phyloP scores from a whole-genome alignment of 306 rosid species.

The Hylodesmum podocarpum region DNA sequence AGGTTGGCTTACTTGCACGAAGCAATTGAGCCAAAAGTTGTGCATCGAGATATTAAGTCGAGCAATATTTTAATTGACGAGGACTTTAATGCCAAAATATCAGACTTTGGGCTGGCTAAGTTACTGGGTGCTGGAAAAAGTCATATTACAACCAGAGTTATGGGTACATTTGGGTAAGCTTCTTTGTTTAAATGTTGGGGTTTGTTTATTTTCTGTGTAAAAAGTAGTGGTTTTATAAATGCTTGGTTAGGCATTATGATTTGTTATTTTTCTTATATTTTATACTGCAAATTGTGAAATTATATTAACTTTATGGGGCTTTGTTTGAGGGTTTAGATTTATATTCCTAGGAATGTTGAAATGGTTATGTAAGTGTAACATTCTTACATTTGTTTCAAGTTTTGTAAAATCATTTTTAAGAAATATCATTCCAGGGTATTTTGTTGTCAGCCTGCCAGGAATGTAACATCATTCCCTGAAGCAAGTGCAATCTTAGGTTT shows the following conservation, averaged over 20 bases:
- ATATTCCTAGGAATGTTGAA: not conserved
- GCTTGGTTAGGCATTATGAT: not conserved
- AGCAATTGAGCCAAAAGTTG: slow-evolving; percentile 39
- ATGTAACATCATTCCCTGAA: not conserved
- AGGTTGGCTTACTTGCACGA: slow-evolving; percentile 78
- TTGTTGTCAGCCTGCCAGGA: not conserved
- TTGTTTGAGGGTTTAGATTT: not conserved
- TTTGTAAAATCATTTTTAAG: not conserved
- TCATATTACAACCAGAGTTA: slow-evolving; percentile 83
- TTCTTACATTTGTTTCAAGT: not conserved
- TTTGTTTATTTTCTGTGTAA: not conserved
- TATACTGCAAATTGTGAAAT: not conserved
- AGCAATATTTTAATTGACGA: slow-evolving; percentile 40
- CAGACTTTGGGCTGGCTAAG: slow-evolving; percentile 37
- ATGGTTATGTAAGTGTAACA: not conserved
- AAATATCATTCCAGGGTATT: not conserved
- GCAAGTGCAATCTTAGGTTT: not conserved
- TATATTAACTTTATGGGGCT: not conserved
- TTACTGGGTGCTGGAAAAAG: slow-evolving; percentile 60
- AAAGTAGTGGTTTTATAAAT: not conserved
- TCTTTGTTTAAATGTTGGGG: not conserved
- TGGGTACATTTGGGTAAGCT: slow-evolving; percentile 94
- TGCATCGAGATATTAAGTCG: slow-evolving; percentile 38
- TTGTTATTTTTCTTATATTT: not conserved
- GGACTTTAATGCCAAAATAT: slow-evolving; percentile 33